Base-by-base conservation (phyloP, 2,329 filamentous ascomycete genomes). In the Aureobasidium vineae region DNA sequence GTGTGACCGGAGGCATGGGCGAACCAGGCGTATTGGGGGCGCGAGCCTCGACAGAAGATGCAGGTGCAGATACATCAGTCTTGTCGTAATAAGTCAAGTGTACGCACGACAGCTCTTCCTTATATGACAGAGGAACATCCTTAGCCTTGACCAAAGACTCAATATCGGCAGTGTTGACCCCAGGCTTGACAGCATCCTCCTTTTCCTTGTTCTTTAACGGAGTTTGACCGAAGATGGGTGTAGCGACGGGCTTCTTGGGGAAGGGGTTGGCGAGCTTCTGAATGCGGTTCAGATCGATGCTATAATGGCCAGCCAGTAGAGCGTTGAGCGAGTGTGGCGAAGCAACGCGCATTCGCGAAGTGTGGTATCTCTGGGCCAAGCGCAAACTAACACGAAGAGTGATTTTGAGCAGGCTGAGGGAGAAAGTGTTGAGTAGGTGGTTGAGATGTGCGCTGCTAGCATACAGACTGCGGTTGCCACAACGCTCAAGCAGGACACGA, bases 381-480 rank as follows among this genome's bases (percentile, higher is more conserved):
- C 94, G 90, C 47, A 94, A 88, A 36, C 89, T 88, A 68, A 99
- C 86, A 69, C 90, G 88, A 49, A 99, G 84, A 10, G 92, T 90
- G 36, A 85, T 85, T 73, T 90, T 87, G 64, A 99, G 83, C 57
- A 99, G 84, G 33, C 88, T 86, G 66, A 94, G 83, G 28, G 90
- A 93, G 2, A 91, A 94, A 52, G 90, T 94, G 77, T 97, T 91
- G 67, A 99, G 85, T 47, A 99, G 84, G 75, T 93, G 89, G 75
- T 94, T 95, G 68, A 99, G 81, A 72, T 96, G 91, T 70, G 89
- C 84, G 76, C 94, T 98, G 81, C 95, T 99, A 68, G 90, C 91
- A 77, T 98, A 99, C 72, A 99, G 88, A 79, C 93, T 97, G 71
- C 96, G 85, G 75, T 99, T 99, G 68, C 94, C 95, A 78, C 95